Evolutionary conservation across 306 rosid genomes (phyloP), one percentile per base, ranked within the genome.

Genomic region (Sphenostylis stenocarpa): DNA sequence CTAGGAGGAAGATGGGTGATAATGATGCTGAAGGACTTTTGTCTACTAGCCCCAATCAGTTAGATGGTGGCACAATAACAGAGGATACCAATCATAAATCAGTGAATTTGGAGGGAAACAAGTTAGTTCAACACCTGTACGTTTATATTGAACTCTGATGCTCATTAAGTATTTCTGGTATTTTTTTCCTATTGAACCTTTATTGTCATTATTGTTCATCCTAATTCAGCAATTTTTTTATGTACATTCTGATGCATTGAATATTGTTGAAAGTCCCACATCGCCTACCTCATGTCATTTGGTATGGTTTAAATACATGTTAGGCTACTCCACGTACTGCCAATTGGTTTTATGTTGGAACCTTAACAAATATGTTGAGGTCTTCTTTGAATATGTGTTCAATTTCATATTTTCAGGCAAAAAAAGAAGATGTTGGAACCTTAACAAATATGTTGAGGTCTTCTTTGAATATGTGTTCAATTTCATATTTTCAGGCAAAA

Each of bases 121-220:
- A 56, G 45, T 80, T 62, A 57, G 87, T 65, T 73, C 86, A 51
- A 70, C 86, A 84, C 49, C 56, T 56, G 98, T 91, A 78, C 84
- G 98, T 86, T 8, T 72, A 80, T 77, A 72, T 26, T 63, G 53
- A 72, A 52, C 57, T 55, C 43, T 58, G 47, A 6, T 74, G 26
- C 80, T 81, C 71, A 36, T 66, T 26, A 75, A 39, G 31, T 63
- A 73, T 78, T 20, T 5, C 80, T 52, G 77, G 60, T 9, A 9
- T 44, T 12, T 47, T 33, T n/a, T n/a, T n/a, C n/a, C n/a, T n/a
- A n/a, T n/a, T n/a, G n/a, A n/a, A n/a, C n/a, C n/a, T n/a, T n/a
- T n/a, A n/a, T n/a, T n/a, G 33, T 16, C 52, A 11, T 65, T 34
- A 55, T 4, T 77, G 56, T 77, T 57, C 51, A 7, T 62, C 62